phyloP scores from a whole-genome alignment of 2,329 filamentous ascomycete genomes.

The Thermothelomyces thermophilus region DNA sequence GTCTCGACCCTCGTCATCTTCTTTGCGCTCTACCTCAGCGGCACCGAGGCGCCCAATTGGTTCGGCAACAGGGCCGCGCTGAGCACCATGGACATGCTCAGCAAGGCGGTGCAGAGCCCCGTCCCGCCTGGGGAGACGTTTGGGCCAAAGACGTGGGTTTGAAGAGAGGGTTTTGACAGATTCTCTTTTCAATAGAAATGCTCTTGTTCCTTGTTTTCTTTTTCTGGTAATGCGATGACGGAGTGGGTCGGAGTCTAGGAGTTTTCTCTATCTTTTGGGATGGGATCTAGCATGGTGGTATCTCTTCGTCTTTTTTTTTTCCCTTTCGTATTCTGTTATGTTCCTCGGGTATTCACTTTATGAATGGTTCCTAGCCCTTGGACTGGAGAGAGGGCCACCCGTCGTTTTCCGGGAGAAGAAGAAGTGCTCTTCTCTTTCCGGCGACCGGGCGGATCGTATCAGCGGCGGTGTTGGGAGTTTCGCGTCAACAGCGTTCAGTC shows the following conservation, averaged over 20 bases:
- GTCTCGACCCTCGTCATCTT: slow-evolving; percentile 64
- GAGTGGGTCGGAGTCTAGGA: background rate
- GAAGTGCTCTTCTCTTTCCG: background rate
- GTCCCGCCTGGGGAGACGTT: slow-evolving; percentile 42
- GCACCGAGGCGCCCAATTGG: slow-evolving; percentile 51
- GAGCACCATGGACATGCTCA: slow-evolving; percentile 41
- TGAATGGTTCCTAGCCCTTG: background rate
- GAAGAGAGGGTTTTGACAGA: background rate
- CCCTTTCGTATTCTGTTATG: background rate
- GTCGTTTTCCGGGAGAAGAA: background rate
- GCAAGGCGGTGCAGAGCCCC: slow-evolving; percentile 37
- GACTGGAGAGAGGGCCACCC: background rate
- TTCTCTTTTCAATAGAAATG: background rate
- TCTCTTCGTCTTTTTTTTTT: background rate
- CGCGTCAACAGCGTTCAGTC: background rate
- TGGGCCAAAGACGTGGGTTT: slow-evolving; percentile 36
- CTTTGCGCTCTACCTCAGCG: slow-evolving; percentile 58
- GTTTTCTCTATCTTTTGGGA: background rate
- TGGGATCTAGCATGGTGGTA: background rate
- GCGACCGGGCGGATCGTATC: background rate
- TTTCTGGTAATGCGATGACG: background rate
- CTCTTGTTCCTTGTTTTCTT: no score
- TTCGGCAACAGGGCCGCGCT: slow-evolving; percentile 50
- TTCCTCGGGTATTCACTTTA: background rate
- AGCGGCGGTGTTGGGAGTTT: slow-evolving; percentile 9